Conservation (phyloP, 805 yeast genomes). For the Cyberlindnera mrakii region DNA sequence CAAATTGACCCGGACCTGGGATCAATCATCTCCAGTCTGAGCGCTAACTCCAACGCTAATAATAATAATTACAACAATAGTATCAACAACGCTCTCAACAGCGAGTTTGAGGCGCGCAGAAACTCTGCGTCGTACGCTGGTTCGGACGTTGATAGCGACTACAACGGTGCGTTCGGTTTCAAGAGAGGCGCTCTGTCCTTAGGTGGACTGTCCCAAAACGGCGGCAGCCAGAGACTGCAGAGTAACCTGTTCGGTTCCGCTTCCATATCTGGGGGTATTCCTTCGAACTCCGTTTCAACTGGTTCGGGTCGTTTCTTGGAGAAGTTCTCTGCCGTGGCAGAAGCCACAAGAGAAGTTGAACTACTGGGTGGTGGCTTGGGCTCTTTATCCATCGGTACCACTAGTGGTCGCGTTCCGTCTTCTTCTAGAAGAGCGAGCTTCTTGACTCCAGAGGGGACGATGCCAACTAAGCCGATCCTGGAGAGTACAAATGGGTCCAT, state of each 20-base stretch:
- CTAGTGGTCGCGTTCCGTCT: constrained; percentile 29
- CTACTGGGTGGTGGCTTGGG: constrained; percentile 37
- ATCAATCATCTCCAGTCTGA: constrained; percentile 26
- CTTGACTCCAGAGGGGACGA: constrained; percentile 29
- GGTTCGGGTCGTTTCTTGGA: constrained; percentile 45
- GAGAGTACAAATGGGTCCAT: constrained; percentile 24
- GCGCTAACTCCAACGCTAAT: constrained; percentile 20
- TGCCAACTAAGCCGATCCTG: constrained; percentile 17
- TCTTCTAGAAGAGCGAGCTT: constrained; percentile 50
- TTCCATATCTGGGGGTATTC: constrained; percentile 48
- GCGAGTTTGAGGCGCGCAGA: constrained; percentile 24
- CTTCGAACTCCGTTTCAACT: constrained; percentile 19
- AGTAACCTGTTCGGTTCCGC: constrained; percentile 49
- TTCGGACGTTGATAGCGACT: constrained; percentile 36
- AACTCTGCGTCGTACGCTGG: constrained; percentile 28
- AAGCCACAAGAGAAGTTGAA: constrained; percentile 64
- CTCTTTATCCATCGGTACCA: constrained; percentile 28
- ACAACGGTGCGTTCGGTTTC: constrained; percentile 35
- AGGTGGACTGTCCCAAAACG: constrained; percentile 24
- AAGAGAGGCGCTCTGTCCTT: constrained; percentile 41
- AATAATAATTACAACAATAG: constrained; percentile 7
- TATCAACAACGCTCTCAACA: neutral
- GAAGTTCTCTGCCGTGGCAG: constrained; percentile 60
- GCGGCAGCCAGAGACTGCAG: constrained; percentile 24
- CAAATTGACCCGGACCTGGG: constrained; percentile 24